Percentiles rank a stretch among this genome's conserved stretches.
Conservation (phyloP, 2,329 filamentous ascomycete genomes). For the Fusarium fujikuroi region DNA sequence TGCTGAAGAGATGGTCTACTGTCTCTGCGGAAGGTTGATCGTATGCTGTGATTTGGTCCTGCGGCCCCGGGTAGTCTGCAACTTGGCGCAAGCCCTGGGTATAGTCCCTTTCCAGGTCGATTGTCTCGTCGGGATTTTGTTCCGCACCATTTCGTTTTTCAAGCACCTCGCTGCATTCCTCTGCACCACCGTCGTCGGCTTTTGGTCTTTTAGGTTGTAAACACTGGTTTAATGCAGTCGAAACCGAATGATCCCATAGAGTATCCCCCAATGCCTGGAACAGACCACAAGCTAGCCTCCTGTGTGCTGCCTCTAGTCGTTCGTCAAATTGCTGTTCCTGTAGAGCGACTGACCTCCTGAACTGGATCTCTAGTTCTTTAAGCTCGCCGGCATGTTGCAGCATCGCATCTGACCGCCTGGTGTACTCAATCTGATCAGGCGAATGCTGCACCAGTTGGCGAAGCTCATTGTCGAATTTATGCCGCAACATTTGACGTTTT, state of each 20-base stretch:
- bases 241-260: background rate
- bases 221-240: background rate
- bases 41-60: too few relatives aligned
- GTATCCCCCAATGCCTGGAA: background rate
- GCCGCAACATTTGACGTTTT: background rate
- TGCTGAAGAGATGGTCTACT: too few relatives aligned
- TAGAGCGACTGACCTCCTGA: background rate
- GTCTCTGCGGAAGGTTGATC: too few relatives aligned
- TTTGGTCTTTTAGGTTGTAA: rapidly evolving
- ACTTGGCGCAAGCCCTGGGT: too few relatives aligned
- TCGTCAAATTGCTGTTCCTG: background rate
- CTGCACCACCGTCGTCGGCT: rapidly evolving
- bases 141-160: rapidly evolving
- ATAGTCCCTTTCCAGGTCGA: too few relatives aligned
- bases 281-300: background rate
- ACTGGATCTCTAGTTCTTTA: background rate
- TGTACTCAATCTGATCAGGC: rapidly evolving
- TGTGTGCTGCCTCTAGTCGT: rapidly evolving
- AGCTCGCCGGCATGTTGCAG: background rate
- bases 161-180: rapidly evolving
- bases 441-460: rapidly evolving
- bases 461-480: background rate
- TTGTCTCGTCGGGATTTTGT: rapidly evolving
- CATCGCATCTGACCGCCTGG: rapidly evolving
- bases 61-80: too few relatives aligned